Base-by-base conservation (phyloP, 2,329 filamentous ascomycete genomes). In the Microcyclospora pomicola region DNA sequence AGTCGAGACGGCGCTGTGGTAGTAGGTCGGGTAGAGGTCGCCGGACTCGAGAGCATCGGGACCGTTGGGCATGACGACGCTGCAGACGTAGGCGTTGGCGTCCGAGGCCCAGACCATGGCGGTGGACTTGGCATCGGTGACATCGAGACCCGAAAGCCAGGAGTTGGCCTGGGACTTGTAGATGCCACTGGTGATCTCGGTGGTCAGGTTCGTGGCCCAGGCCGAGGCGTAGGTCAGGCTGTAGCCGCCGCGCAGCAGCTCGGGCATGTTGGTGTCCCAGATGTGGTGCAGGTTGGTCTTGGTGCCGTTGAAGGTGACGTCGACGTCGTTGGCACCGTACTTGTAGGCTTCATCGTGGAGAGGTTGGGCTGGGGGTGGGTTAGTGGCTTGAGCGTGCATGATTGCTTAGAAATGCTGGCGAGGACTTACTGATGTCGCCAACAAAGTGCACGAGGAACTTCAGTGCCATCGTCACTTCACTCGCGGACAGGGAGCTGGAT, bases 371-470 rank as follows among this genome's bases (percentile, higher is more conserved):
- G 19, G 19, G 7, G 4, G 19, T 24, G 19, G 4, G 19, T 24
- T 7, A 24, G 19, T 24, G 19, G 19, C 7, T 42, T 74, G 75
- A 16, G 83, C 73, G 12, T 13, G 11, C 19, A n/a, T 14, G 31
- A 19, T 15, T 15, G 69, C 35, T 88, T 62, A 0, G 79, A 80
- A 51, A n/a, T 84, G 84, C 19, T 24, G 19, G 7, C 7, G 7
- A 7, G 7, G 19, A 24, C 19, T 24, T 24, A 0, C 47, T 43
- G 37, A 55, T 52, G 54, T 93, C 85, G 40, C 83, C 73, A 9
- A 91, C 61, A 49, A 72, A 70, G 39, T 61, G 68, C 15, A 73
- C 56, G 37, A 73, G 53, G 55, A 67, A 72, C 40, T 63, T 61
- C 14, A 73, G 49, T 0, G 67, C 67, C 35, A 65, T 61, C 40